These are phyloP conservation scores for Aspergillus sp. DNA, from an alignment of 2,329 filamentous ascomycete species.

Conservation along the genomic window DNA sequence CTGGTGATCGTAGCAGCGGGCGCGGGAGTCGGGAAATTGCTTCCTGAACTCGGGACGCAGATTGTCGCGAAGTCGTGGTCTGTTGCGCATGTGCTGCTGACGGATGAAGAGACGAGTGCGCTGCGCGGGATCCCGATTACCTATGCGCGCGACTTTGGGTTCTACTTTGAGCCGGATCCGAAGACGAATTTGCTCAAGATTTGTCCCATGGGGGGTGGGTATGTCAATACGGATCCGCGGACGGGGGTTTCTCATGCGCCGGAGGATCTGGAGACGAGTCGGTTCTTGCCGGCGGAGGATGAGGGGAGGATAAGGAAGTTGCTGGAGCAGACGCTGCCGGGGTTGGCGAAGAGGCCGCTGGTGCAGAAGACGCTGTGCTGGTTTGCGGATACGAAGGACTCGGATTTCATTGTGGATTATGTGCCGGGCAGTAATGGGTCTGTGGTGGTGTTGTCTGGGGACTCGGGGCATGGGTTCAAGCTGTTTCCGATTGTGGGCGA, in stretches of 20 bases:
- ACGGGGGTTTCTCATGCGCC: constrained; percentile 46
- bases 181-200: constrained; percentile 60
- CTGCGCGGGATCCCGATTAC: constrained; percentile 61
- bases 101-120: constrained; percentile 52
- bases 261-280: constrained; percentile 31
- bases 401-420: constrained; percentile 50
- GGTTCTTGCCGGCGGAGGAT: constrained; percentile 55
- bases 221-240: constrained; percentile 50
- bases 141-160: constrained; percentile 61
- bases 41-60: constrained; percentile 51
- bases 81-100: constrained; percentile 60
- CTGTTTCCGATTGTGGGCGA: constrained; percentile 60
- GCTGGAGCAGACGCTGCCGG: constrained; percentile 53
- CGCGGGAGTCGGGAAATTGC: constrained; percentile 48
- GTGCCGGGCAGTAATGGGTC: constrained; percentile 37
- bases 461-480: constrained; percentile 64
- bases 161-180: constrained; percentile 65
- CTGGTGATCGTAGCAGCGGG: constrained; percentile 55
- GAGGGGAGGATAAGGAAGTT: constrained; percentile 54
- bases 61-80: constrained; percentile 59
- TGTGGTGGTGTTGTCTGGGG: constrained; percentile 55
- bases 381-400: constrained; percentile 62
- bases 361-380: constrained; percentile 61
- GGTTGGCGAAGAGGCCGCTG: constrained; percentile 56
- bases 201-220: constrained; percentile 60